Conservation (phyloP, 2,329 filamentous ascomycete genomes). For the Colletotrichum kahawae region DNA sequence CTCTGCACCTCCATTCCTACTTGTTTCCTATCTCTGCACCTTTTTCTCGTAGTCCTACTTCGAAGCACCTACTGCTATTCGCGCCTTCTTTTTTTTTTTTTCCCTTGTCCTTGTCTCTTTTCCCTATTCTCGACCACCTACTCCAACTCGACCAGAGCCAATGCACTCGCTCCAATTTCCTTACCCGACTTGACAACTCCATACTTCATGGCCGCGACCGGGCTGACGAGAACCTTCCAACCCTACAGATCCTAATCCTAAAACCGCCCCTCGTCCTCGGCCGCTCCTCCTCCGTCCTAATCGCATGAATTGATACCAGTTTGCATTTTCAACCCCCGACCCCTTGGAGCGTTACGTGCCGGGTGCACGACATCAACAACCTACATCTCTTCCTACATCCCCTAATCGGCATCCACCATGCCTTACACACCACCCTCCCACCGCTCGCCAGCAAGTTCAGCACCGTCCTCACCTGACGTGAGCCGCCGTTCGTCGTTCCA, state of each 20-base stretch:
- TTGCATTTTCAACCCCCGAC: slow-evolving; percentile 3
- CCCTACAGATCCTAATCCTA: slow-evolving; percentile 14
- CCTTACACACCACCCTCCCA: slow-evolving; percentile 85
- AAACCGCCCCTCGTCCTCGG: neutral
- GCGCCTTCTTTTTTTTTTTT: neutral
- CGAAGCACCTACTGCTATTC: neutral
- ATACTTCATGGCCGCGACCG: neutral
- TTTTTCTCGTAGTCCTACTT: neutral
- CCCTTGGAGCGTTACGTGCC: neutral
- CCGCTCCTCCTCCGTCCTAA: neutral
- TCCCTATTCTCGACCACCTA: neutral
- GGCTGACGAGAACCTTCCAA: slow-evolving; percentile 11
- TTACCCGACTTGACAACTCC: neutral
- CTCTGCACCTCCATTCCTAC: neutral
- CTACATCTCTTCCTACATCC: neutral
- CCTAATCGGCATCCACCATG: slow-evolving; percentile 54
- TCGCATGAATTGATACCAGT: slow-evolving; percentile 24
- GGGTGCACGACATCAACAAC: slow-evolving; percentile 6
- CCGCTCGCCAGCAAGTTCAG: slow-evolving; percentile 65
- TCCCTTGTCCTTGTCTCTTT: neutral
- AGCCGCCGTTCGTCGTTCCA: slow-evolving; percentile 66
- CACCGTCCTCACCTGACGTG: slow-evolving; percentile 58
- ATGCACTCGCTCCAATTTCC: neutral
- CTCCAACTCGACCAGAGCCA: neutral
- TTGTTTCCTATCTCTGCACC: neutral